phyloP scores from a whole-genome alignment of 1,284 basidiomycete genomes.

The Sporisorium reilianum region DNA sequence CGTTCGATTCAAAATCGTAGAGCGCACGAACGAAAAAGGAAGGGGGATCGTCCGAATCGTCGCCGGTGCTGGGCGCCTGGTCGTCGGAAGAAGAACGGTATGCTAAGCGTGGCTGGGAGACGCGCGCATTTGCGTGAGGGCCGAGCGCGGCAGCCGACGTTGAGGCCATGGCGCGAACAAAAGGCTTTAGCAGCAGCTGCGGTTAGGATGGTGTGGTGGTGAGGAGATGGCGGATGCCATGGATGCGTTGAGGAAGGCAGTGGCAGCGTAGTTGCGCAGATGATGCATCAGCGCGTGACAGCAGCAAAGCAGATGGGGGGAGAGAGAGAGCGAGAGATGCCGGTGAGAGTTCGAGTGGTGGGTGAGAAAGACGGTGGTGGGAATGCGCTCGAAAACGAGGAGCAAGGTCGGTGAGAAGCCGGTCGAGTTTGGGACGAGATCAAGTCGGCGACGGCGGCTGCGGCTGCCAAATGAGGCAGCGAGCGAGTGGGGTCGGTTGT shows the following conservation, averaged over 20 bases:
- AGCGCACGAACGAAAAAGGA: constrained; percentile 87
- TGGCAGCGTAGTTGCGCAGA: too few species aligned
- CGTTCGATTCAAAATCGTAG: constrained; percentile 83
- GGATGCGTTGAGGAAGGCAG: too few species aligned
- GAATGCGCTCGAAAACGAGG: too few species aligned
- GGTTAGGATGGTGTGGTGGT: too few species aligned
- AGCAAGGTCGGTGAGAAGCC: constrained; percentile 11
- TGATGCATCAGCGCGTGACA: too few species aligned
- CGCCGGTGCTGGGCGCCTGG: constrained; percentile 18
- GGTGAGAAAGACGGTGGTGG: not conserved
- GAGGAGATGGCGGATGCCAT: not conserved
- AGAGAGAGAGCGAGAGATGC: not conserved
- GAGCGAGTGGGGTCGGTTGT: too few species aligned
- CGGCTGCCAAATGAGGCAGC: constrained; percentile 3
- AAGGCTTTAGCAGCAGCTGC: not conserved
- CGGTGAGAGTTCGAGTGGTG: not conserved
- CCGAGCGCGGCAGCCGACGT: constrained; percentile 30
- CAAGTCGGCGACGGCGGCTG: not conserved
- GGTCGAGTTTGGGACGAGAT: not conserved
- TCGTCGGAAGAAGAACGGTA: constrained; percentile 16
- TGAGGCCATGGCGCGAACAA: constrained; percentile 26
- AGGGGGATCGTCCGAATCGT: constrained; percentile 44
- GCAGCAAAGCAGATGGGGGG: not conserved
- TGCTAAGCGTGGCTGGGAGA: constrained; percentile 12
- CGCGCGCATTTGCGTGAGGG: constrained; percentile 1